Conservation (phyloP, 768 basidiomycete species). For the Mycena albidolilacea region DNA sequence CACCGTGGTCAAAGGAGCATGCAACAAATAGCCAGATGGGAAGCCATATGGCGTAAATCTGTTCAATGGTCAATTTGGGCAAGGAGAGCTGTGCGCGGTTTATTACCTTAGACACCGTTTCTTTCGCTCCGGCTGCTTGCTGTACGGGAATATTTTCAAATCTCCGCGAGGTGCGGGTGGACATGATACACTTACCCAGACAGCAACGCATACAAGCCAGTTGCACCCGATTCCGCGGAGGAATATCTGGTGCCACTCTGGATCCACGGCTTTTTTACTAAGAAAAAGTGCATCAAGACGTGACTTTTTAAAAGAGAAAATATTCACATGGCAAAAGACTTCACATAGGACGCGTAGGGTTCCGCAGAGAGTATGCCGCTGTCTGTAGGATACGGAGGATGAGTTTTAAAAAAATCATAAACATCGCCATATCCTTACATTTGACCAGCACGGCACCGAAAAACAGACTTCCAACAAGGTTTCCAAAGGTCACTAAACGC, state of each 20-base stretch:
- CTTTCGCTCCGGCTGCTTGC: conserved; percentile 80
- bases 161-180: neutral
- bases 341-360: conserved; percentile 71
- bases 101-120: conserved; percentile 76
- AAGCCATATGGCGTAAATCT: conserved; percentile 78
- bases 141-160: conserved; percentile 45
- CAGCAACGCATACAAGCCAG: conserved; percentile 80
- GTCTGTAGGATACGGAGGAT: conserved; percentile 53
- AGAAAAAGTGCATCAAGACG: conserved; percentile 5
- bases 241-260: conserved; percentile 82
- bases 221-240: conserved; percentile 83
- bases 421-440: conserved; percentile 59
- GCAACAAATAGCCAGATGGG: conserved; percentile 86
- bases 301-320: neutral
- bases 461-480: conserved; percentile 78
- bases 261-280: conserved; percentile 75
- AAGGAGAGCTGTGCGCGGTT: neutral
- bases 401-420: neutral
- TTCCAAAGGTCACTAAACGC: conserved; percentile 74
- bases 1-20: conserved; percentile 80
- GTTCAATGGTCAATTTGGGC: neutral
- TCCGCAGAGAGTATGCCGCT: conserved; percentile 70
- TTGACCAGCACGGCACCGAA: conserved; percentile 77
- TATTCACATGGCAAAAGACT: conserved; percentile 71
- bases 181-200: conserved; percentile 71